Evolutionary conservation across 2,329 filamentous ascomycete species (phyloP).

Genomic region (Penicillium sp.): DNA sequence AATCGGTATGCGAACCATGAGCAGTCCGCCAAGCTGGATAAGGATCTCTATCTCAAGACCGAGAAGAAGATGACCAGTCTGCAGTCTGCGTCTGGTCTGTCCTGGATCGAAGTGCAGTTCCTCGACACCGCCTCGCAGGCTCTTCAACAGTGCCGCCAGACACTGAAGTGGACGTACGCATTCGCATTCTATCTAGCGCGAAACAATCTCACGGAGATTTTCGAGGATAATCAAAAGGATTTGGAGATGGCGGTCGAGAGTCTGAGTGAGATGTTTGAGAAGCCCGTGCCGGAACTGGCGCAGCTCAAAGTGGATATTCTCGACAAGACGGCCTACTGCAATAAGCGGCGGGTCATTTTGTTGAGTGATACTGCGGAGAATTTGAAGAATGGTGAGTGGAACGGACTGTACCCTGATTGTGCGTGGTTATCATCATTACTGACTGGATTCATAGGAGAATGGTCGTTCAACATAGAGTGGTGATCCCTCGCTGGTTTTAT

Average conservation of each 20-base stretch:
- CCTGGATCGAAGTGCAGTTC: constrained; percentile 99
- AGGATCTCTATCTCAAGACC: constrained; percentile 92
- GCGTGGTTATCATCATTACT: not conserved
- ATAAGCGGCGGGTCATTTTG: constrained; percentile 84
- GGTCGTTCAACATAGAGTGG: constrained; percentile 52
- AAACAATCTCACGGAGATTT: constrained; percentile 95
- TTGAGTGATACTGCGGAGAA: constrained; percentile 93
- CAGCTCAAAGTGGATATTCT: constrained; percentile 94
- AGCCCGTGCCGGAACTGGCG: constrained; percentile 83
- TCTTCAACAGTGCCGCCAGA: constrained; percentile 95
- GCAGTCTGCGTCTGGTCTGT: constrained; percentile 91
- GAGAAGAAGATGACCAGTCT: constrained; percentile 99
- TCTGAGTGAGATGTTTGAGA: constrained; percentile 99
- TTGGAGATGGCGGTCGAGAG: constrained; percentile 96
- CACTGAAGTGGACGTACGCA: constrained; percentile 98
- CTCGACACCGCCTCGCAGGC: constrained; percentile 90
- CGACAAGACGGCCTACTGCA: constrained; percentile 98
- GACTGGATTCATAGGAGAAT: constrained; percentile 43
- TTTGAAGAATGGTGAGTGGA: constrained; percentile 74
- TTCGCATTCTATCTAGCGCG: constrained; percentile 97
- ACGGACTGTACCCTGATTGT: not conserved
- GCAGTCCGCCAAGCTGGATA: constrained; percentile 94
- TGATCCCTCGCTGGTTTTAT: constrained; percentile 18
- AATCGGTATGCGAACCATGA: constrained; percentile 99
- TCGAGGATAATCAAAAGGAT: constrained; percentile 98